Evolutionary conservation across 495 filamentous ascomycete species (phyloP), one percentile per base, ranked within the genome.

Genomic region (Tuber indicum): DNA sequence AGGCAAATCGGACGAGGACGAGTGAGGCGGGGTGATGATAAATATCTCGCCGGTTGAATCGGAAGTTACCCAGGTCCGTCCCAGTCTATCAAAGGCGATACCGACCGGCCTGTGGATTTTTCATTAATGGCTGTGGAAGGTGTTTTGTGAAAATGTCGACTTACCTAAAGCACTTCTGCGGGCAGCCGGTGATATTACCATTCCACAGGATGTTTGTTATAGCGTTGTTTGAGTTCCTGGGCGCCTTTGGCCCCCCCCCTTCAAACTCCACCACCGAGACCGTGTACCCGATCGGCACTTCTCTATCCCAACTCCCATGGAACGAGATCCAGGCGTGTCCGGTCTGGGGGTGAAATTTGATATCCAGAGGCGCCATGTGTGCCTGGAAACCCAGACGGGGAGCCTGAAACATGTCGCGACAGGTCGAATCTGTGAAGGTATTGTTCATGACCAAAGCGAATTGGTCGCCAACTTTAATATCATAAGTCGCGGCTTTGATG

Each of bases 291-390:
- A 83, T 80, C 0, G 90, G 88, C 8, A 78, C 75, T 9, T 85
- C 80, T 10, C 89, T 88, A 79, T 91, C 79, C 90, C 89, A 89
- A 79, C 86, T 87, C 0, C 89, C 89, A 70, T 89, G 88, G 74
- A 90, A 90, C 0, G 85, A 82, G 19, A 90, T 80, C 81, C 84
- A 90, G 10, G 86, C 88, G 58, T 82, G 81, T 4, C 72, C 78
- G 3, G 85, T 87, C 6, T 66, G 78, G 70, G 82, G 81, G 16
- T 86, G 81, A 75, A 91, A 91, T 66, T 87, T 88, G 76, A 91
- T 87, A 76, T 91, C 90, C 5, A 91, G 83, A 0, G 90, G 90
- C 0, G 90, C 90, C 70, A 85, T 87, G 77, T 92, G 90, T 0
- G 90, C 89, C 42, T 86, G 82, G 78, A 92, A 91, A 4, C 86